Conservation (phyloP, 257 asterid species). For the Gentiana dahurica region DNA sequence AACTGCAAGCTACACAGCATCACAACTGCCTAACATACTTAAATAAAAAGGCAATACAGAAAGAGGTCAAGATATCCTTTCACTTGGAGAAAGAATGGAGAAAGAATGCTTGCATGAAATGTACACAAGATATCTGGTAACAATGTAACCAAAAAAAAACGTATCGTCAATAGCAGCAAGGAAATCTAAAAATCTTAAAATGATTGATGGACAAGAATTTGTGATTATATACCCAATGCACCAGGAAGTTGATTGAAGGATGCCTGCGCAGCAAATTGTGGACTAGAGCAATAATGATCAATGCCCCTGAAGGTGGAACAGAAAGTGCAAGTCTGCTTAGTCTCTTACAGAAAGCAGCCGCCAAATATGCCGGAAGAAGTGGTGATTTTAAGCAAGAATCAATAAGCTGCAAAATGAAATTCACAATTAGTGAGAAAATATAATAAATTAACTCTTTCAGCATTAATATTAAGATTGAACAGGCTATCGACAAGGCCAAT, state of each 20-base stretch:
- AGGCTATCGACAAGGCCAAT: no score
- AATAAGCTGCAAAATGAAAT: constrained; percentile 53
- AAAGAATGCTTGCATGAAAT: no score
- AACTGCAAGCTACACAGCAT: no score
- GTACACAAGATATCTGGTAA: no score
- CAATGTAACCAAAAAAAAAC: no score
- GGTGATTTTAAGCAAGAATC: constrained; percentile 93
- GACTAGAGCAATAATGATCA: constrained; percentile 68
- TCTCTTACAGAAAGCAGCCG: constrained; percentile 89
- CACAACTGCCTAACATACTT: no score
- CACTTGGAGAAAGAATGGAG: no score
- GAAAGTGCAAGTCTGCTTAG: constrained; percentile 74
- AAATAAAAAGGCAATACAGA: no score
- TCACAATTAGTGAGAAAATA: background rate
- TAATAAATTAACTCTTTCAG: background rate
- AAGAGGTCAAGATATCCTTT: no score
- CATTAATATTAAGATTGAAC: no score
- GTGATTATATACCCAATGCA: constrained; percentile 46
- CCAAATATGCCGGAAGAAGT: constrained; percentile 93
- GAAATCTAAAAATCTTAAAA: no score
- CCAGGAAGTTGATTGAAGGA: constrained; percentile 86
- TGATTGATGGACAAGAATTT: constrained; percentile 1
- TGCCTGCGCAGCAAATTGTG: constrained; percentile 93
- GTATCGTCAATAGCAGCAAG: no score
- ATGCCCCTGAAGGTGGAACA: constrained; percentile 79